Evolutionary conservation across 2,329 filamentous ascomycete species (phyloP).

Genomic region (Blastomyces parvus): DNA sequence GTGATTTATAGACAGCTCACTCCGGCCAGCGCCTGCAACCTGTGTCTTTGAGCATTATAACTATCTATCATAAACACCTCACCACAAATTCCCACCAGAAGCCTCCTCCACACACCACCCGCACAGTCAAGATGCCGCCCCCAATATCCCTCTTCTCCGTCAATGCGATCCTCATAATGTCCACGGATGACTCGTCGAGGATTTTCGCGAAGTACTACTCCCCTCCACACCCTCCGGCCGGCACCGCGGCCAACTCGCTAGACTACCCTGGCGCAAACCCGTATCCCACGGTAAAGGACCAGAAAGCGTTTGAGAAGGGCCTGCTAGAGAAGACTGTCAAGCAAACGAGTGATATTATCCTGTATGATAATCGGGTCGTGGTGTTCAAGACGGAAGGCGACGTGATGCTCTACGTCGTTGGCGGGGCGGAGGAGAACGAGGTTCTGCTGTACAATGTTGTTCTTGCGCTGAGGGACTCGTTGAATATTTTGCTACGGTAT

Average conservation of each 20-base stretch:
- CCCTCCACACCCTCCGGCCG: conserved; percentile 57
- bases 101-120: background rate
- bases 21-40: background rate
- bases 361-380: conserved; percentile 93
- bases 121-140: conserved; percentile 51
- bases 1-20: conserved; percentile 3
- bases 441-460: conserved; percentile 92
- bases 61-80: background rate
- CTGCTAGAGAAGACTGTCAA: conserved; percentile 92
- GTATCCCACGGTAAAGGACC: conserved; percentile 81
- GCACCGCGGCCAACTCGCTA: conserved; percentile 45
- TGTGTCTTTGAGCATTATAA: background rate
- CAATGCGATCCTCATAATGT: conserved; percentile 68
- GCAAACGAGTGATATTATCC: conserved; percentile 88
- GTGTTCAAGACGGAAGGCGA: conserved; percentile 98
- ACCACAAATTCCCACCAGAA: background rate
- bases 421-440: conserved; percentile 88
- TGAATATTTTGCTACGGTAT: conserved; percentile 88
- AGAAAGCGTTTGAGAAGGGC: conserved; percentile 95
- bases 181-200: conserved; percentile 77
- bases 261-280: conserved; percentile 60
- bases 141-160: conserved; percentile 67
- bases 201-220: conserved; percentile 93
- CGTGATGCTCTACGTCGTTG: conserved; percentile 92
- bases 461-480: conserved; percentile 76